Evolutionary conservation across 2,329 filamentous ascomycete species (phyloP).

Genomic region (Xylaria sp.): DNA sequence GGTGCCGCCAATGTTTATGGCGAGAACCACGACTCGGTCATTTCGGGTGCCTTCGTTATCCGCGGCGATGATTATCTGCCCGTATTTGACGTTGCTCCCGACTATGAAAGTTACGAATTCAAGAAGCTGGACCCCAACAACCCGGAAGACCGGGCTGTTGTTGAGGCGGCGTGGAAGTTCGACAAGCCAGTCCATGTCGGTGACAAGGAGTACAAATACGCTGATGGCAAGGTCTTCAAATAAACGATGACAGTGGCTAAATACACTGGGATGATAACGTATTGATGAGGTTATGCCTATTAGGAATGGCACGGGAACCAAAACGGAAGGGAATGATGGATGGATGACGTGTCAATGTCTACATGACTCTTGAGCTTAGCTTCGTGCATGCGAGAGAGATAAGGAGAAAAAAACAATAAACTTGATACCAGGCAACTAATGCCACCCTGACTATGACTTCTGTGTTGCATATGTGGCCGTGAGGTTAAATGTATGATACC

Average conservation of each 20-base stretch:
- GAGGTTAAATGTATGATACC: background rate
- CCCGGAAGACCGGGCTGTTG: constrained; percentile 83
- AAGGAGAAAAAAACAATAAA: constrained; percentile 37
- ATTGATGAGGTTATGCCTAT: constrained; percentile 44
- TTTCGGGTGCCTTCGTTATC: constrained; percentile 93
- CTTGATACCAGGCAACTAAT: constrained; percentile 32
- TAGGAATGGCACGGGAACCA: constrained; percentile 29
- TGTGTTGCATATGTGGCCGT: background rate
- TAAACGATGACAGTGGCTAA: constrained; percentile 62
- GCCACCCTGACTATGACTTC: background rate
- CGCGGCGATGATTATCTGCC: constrained; percentile 87
- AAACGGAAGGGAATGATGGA: constrained; percentile 32
- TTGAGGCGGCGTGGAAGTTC: constrained; percentile 91
- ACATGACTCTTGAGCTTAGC: constrained; percentile 18
- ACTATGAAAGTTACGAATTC: constrained; percentile 97
- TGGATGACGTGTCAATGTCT: constrained; percentile 18
- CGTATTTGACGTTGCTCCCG: constrained; percentile 96
- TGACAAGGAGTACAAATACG: constrained; percentile 90
- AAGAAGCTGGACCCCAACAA: constrained; percentile 93
- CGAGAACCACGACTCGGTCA: constrained; percentile 85
- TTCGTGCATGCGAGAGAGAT: constrained; percentile 8
- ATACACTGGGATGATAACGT: constrained; percentile 42
- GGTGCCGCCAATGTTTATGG: constrained; percentile 91
- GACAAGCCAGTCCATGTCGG: constrained; percentile 82
- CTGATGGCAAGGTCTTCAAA: constrained; percentile 99